Evolutionary conservation across 371 early-diverging fungal species (phyloP).

Genomic region (Gilbertella persicaria): DNA sequence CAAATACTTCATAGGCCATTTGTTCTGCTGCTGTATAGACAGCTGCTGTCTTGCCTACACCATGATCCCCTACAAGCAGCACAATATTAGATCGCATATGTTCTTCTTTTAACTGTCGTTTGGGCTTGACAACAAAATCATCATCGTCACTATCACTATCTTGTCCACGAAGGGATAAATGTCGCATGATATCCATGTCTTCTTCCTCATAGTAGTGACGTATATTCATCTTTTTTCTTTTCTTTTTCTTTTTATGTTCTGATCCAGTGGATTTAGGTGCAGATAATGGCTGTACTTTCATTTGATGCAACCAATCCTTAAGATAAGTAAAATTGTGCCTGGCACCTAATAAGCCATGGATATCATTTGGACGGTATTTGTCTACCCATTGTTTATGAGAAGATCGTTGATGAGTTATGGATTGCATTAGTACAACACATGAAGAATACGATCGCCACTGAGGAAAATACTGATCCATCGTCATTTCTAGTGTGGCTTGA

Average conservation of each 20-base stretch:
- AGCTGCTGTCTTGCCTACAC: constrained; percentile 77
- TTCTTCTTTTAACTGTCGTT: constrained; percentile 21
- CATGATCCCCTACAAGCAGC: constrained; percentile 70
- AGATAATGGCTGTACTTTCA: constrained; percentile 35
- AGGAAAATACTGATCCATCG: constrained; percentile 13
- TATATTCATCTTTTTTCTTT: constrained; percentile 10
- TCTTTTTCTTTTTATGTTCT: background rate
- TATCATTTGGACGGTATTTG: constrained; percentile 31
- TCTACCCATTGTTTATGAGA: constrained; percentile 30
- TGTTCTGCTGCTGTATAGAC: constrained; percentile 78
- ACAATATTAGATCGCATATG: constrained; percentile 57
- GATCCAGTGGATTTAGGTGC: background rate
- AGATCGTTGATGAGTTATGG: background rate
- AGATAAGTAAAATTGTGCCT: constrained; percentile 23
- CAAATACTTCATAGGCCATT: constrained; percentile 74
- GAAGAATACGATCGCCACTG: constrained; percentile 17
- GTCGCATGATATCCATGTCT: constrained; percentile 1
- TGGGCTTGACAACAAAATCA: constrained; percentile 23
- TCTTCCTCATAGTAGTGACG: background rate
- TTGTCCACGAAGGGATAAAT: background rate
- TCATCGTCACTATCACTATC: constrained; percentile 25
- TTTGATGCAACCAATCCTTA: constrained; percentile 41
- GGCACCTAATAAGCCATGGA: constrained; percentile 31
- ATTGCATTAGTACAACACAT: constrained; percentile 10
- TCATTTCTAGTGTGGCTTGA: background rate